These are phyloP conservation scores for Phytophthora ohioensis DNA, from an alignment of 352 stramenopile species.

Conservation along the genomic window DNA sequence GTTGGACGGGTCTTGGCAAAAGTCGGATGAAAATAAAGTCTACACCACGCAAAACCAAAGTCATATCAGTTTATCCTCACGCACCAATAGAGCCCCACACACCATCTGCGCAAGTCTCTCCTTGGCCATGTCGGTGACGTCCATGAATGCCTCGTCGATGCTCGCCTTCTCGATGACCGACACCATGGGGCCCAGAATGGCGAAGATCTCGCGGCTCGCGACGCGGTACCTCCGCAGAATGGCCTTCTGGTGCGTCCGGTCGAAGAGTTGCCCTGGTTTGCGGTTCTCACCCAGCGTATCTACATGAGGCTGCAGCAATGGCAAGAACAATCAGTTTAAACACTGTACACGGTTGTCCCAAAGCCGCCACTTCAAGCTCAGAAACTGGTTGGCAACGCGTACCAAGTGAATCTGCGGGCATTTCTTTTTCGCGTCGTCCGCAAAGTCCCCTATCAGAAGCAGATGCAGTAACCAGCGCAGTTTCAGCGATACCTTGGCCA, in stretches of 20 bases:
- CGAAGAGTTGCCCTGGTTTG: constrained; percentile 63
- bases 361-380: too few relatives aligned
- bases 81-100: neutral
- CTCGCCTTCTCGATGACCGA: constrained; percentile 75
- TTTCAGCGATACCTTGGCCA: neutral
- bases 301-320: constrained; percentile 68
- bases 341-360: neutral
- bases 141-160: constrained; percentile 87
- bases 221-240: constrained; percentile 82
- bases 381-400: constrained; percentile 14
- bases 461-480: neutral
- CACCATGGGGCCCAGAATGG: constrained; percentile 59
- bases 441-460: constrained; percentile 61
- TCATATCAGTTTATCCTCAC: neutral
- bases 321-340: constrained; percentile 23
- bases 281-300: constrained; percentile 84
- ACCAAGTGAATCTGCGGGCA: constrained; percentile 85
- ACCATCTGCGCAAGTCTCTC: constrained; percentile 64
- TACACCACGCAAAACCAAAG: constrained; percentile 21
- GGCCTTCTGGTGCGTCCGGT: constrained; percentile 84
- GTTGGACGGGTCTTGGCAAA: constrained; percentile 65
- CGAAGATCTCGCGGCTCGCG: constrained; percentile 83
- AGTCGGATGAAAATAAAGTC: constrained; percentile 63
- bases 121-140: constrained; percentile 73
- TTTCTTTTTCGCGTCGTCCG: constrained; percentile 67